phyloP scores from a whole-genome alignment of 176 grass and related monocot genomes.

The Eragrostis curvula region DNA sequence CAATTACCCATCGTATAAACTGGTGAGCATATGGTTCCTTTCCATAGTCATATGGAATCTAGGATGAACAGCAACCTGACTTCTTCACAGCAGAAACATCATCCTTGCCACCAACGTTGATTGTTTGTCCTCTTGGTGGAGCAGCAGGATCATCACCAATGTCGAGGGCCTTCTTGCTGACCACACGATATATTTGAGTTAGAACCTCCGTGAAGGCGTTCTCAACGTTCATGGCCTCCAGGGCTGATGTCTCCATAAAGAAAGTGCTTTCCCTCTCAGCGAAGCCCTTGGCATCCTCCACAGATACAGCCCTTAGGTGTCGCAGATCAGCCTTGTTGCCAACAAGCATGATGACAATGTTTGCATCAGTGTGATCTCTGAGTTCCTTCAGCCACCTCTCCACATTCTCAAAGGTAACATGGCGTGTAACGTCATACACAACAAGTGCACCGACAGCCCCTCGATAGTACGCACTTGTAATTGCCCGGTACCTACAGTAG shows the following conservation, averaged over 20 bases:
- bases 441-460: slow-evolving; percentile 55
- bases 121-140: slow-evolving; percentile 59
- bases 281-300: slow-evolving; percentile 59
- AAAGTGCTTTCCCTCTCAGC: slow-evolving; percentile 58
- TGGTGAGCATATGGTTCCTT: slow-evolving; percentile 41
- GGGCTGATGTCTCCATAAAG: slow-evolving; percentile 52
- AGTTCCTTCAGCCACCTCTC: slow-evolving; percentile 67
- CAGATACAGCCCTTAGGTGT: slow-evolving; percentile 51
- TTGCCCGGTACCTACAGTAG: slow-evolving; percentile 46
- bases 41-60: slow-evolving; percentile 31
- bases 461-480: slow-evolving; percentile 63
- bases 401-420: slow-evolving; percentile 62
- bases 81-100: slow-evolving; percentile 61
- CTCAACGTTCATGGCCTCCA: slow-evolving; percentile 59
- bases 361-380: slow-evolving; percentile 52
- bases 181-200: slow-evolving; percentile 61
- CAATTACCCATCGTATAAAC: slow-evolving; percentile 28
- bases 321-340: slow-evolving; percentile 61
- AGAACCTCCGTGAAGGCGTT: slow-evolving; percentile 55
- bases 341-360: slow-evolving; percentile 66
- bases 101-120: slow-evolving; percentile 60
- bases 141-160: slow-evolving; percentile 60
- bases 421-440: slow-evolving; percentile 52
- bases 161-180: slow-evolving; percentile 64
- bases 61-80: slow-evolving; percentile 56